Percentiles rank a stretch among this genome's conserved stretches.
Conservation (phyloP, 441 rosid species). For the Omphalea diandra region DNA sequence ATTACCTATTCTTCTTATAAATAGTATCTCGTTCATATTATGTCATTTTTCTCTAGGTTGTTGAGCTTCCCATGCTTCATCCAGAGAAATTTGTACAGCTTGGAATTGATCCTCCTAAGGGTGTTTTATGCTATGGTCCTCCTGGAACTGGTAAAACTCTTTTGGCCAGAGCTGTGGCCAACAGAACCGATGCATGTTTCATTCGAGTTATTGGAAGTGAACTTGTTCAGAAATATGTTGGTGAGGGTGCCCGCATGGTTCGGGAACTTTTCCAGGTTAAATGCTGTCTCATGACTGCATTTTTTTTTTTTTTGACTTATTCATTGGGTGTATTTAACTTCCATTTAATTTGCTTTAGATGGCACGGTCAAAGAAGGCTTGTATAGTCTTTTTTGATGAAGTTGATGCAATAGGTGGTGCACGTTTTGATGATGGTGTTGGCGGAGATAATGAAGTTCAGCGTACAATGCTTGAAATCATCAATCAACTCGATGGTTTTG, state of each 20-base stretch:
- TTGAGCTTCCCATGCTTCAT: slow-evolving; percentile 98
- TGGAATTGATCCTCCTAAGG: slow-evolving; percentile 99
- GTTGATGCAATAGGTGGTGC: slow-evolving; percentile 99
- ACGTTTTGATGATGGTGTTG: slow-evolving; percentile 96
- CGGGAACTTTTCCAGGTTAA: slow-evolving; percentile 92
- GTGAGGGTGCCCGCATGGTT: slow-evolving; percentile 99
- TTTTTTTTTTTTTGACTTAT: background rate
- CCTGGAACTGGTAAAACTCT: slow-evolving; percentile 98
- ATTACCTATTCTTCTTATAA: background rate
- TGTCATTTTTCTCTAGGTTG: slow-evolving; percentile 48
- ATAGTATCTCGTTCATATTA: background rate
- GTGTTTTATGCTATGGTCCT: slow-evolving; percentile 97
- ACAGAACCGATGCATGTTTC: slow-evolving; percentile 97
- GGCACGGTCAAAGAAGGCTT: slow-evolving; percentile 97
- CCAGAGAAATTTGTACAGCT: slow-evolving; percentile 99
- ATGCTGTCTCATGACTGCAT: slow-evolving; percentile 4
- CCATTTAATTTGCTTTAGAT: slow-evolving; percentile 40
- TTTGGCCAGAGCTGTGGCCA: slow-evolving; percentile 96
- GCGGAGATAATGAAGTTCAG: slow-evolving; percentile 97
- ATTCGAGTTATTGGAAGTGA: slow-evolving; percentile 98
- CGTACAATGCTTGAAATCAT: slow-evolving; percentile 99
- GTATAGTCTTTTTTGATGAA: slow-evolving; percentile 97
- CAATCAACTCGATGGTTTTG: slow-evolving; percentile 97
- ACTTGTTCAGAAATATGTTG: slow-evolving; percentile 97
- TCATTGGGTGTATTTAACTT: background rate